Evolutionary conservation across 257 asterid species (phyloP), one percentile per base, ranked within the genome.

Genomic region (Nicotiana noctiflora): DNA sequence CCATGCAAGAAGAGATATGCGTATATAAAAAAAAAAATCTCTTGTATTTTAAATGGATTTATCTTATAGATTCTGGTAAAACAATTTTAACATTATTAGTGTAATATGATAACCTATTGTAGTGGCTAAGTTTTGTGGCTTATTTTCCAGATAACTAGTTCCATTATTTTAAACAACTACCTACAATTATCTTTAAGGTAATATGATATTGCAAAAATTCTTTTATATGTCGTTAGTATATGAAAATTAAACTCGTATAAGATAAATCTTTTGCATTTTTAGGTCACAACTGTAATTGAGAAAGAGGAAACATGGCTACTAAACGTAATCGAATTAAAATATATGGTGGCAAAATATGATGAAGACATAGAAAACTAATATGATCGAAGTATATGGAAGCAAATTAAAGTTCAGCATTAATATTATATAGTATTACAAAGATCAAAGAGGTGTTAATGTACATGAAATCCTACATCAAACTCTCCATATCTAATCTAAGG

Each of bases 401-500:
- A 40, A 40, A 40, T 7, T 72, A 74, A 46, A 49, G 44, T 46
- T 74, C 23, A 49, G n/a, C 61, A 74, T 46, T 72, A 49, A 74
- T 74, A 74, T 74, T 17, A 6, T 56, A 12, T 72, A 72, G 78
- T 74, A 74, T 49, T 74, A 49, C 78, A 74, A 53, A 44, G 82
- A 63, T 46, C 82, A 79, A 79, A 64, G 76, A 79, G 75, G 82
- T 79, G 77, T 79, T 61, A 79, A 79, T 79, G 37, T 79, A 79
- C 82, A 79, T 64, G 2, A 46, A 67, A 79, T 18, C 75, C 81
- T 78, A 29, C 81, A 62, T 79, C 82, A 46, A 79, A 52, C 51
- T 64, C 65, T 79, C 64, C 37, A 63, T 61, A 70, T 44, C 79
- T 64, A 79, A 64, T 23, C 82, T 79, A 63, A 46, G 82, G 82